These are phyloP conservation scores for Triticum turgidum DNA, from an alignment of 176 grass and related monocot genomes.

Conservation along the genomic window DNA sequence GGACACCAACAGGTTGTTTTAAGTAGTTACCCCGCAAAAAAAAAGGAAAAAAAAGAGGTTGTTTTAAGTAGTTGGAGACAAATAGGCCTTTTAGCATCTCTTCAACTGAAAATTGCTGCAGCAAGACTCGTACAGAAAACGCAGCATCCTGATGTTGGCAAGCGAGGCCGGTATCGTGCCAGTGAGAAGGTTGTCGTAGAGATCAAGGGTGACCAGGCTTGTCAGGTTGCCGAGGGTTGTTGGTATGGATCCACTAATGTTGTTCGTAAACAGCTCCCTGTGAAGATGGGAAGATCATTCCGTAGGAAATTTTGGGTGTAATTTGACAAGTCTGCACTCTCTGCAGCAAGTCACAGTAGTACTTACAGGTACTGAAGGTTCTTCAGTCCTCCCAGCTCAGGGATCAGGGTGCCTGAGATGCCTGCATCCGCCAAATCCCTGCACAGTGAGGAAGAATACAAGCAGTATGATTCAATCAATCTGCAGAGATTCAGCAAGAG, in stretches of 20 bases:
- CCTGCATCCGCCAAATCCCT: slow-evolving; percentile 44
- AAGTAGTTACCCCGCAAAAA: neutral
- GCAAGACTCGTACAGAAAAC: slow-evolving; percentile 7
- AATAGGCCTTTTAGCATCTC: neutral
- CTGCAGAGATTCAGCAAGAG: neutral
- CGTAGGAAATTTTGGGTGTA: neutral
- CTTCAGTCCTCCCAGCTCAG: slow-evolving; percentile 25
- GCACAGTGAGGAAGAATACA: neutral
- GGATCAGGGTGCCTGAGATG: slow-evolving; percentile 39
- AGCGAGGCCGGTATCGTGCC: neutral
- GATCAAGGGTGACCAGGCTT: slow-evolving; percentile 28
- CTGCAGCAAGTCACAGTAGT: neutral
- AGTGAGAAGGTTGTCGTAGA: slow-evolving; percentile 3
- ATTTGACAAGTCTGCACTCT: neutral
- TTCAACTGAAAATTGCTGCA: neutral
- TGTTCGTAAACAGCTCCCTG: slow-evolving; percentile 23
- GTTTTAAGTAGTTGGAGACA: neutral
- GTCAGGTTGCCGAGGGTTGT: slow-evolving; percentile 21
- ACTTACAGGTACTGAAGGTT: slow-evolving; percentile 52
- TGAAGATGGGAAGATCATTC: neutral
- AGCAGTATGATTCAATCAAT: neutral
- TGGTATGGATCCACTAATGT: slow-evolving; percentile 32
- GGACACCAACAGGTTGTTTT: neutral
- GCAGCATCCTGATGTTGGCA: neutral
- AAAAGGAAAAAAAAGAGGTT: no score